Percentiles rank a stretch among this genome's conserved stretches.
phyloP scores from a whole-genome alignment of 2,329 filamentous ascomycete species.

The Aspergillus alliaceus region DNA sequence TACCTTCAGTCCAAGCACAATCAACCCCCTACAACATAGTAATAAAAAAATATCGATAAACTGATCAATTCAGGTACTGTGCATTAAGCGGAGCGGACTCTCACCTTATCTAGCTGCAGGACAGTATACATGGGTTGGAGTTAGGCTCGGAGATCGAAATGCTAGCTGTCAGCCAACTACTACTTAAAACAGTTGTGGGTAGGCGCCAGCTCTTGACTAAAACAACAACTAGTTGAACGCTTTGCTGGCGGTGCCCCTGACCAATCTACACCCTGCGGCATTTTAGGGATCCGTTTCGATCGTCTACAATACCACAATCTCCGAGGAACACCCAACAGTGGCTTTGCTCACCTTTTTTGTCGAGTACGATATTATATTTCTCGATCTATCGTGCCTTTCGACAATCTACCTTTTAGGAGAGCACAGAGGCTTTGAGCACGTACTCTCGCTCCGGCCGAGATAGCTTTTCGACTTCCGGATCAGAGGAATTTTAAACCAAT shows the following conservation, averaged over 20 bases:
- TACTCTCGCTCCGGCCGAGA: not conserved
- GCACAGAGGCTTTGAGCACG: not conserved
- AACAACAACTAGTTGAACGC: not conserved
- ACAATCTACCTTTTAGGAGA: not conserved
- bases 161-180: not conserved
- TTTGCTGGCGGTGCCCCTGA: constrained; percentile 7
- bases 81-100: not conserved
- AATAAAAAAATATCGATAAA: too few species aligned
- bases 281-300: not conserved
- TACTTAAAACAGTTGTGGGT: not conserved
- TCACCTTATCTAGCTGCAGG: not conserved
- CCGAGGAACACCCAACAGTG: constrained; percentile 2
- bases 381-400: not conserved
- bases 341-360: not conserved
- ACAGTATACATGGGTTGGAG: not conserved
- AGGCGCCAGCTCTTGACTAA: not conserved
- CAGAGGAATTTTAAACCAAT: too few species aligned
- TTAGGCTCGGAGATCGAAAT: not conserved
- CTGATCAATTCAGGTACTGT: too few species aligned
- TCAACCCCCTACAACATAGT: too few species aligned
- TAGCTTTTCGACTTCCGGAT: not conserved
- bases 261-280: constrained; percentile 3
- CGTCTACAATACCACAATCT: not conserved
- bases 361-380: not conserved
- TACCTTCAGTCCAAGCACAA: not conserved